These are phyloP conservation scores for Peronospora belbahrii DNA, from an alignment of 352 stramenopile genomes.

Conservation along the genomic window DNA sequence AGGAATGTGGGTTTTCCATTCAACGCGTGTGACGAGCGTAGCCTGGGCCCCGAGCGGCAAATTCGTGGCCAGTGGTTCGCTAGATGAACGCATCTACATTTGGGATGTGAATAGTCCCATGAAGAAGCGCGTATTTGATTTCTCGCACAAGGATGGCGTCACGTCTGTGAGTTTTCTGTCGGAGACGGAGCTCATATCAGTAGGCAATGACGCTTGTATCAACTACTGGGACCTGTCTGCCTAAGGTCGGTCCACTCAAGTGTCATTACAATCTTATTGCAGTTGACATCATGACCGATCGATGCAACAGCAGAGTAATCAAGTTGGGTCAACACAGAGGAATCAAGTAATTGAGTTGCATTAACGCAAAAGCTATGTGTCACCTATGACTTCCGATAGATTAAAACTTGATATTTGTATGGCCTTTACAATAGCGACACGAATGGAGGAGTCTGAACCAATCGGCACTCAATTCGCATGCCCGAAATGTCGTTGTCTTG, in stretches of 20 bases:
- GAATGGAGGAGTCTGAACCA: background rate
- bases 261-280: background rate
- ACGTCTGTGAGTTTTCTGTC: constrained; percentile 64
- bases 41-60: constrained; percentile 90
- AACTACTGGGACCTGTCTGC: constrained; percentile 62
- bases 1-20: constrained; percentile 95
- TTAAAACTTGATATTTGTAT: background rate
- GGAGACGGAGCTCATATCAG: constrained; percentile 66
- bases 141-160: constrained; percentile 77
- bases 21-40: constrained; percentile 89
- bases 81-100: constrained; percentile 95
- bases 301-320: too few species aligned
- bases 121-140: constrained; percentile 64
- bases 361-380: too few species aligned
- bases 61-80: constrained; percentile 87
- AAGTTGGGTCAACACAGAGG: too few species aligned
- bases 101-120: constrained; percentile 86
- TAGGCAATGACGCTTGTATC: constrained; percentile 78
- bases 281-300: too few species aligned
- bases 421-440: background rate
- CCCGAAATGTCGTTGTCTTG: constrained; percentile 61
- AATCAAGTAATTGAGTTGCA: too few species aligned
- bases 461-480: constrained; percentile 41
- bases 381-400: too few species aligned
- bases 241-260: constrained; percentile 4